Base-by-base conservation (phyloP, 2,329 filamentous ascomycete genomes). In the Colletotrichum aenigma region DNA sequence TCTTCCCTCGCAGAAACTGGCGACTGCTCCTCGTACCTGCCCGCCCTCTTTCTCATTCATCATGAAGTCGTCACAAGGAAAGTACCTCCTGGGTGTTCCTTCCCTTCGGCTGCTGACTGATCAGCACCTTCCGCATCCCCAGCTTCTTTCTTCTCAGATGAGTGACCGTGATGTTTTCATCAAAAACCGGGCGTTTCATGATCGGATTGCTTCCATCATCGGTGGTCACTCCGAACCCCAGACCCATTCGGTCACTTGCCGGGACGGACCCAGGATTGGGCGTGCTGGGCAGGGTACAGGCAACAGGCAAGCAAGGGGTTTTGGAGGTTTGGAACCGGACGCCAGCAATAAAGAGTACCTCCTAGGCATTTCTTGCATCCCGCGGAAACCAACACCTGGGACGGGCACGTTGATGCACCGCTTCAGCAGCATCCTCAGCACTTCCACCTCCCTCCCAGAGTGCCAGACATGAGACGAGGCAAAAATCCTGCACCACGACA, bases 221-320 rank as follows among this genome's bases (percentile, higher is more conserved):
- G 43, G 43, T 52, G 43, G 34, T 28, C 48, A 52, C 24, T 61
- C 13, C 62, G 43, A 72, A 72, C 72, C 69, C 72, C 62, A 61
- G 62, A 72, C 62, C 69, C 38, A 36, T 75, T 66, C 55, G 62
- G 26, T 55, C 48, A 56, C 18, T 62, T 32, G 38, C 72, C 67
- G 67, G 67, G 67, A 62, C n/a, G 43, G 69, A 75, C 70, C 69
- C 72, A 61, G 62, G n/a, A 52, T 67, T 36, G 38, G 62, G 62
- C 61, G 30, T 62, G 43, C 21, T 52, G 26, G 68, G 58, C 72
- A 66, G 68, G 72, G 72, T 32, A 38, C 34, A 43, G 55, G 30
- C 61, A 56, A 72, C 34, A 43, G 55, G 30, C 61, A 56, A 67
- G 67, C 61, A 71, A 61, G 68, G 68, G 58, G 56, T 21, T 48